Conservation (phyloP, 306 rosid species). For the Citrullus colocynthis region DNA sequence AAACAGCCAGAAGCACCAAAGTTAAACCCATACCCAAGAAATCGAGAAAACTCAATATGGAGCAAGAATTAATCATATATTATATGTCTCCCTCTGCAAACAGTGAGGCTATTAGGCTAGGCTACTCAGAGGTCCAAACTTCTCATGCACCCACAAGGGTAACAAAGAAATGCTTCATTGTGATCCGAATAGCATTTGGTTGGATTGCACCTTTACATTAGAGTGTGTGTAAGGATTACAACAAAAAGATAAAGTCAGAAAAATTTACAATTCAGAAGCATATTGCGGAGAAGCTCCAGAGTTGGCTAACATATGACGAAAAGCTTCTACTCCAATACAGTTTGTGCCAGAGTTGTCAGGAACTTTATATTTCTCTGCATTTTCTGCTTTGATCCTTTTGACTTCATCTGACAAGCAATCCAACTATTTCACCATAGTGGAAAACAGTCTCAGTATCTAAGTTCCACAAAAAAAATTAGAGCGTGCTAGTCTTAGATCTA, state of each 20-base stretch:
- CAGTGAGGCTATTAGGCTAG: background rate
- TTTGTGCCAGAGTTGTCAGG: slow-evolving; percentile 33
- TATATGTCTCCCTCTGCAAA: background rate
- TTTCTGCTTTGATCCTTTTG: slow-evolving; percentile 36
- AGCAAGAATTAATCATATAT: slow-evolving; percentile 2
- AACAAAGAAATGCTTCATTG: background rate
- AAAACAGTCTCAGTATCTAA: slow-evolving; percentile 17
- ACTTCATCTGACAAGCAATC: slow-evolving; percentile 22
- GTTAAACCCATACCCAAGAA: background rate
- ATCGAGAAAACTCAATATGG: background rate
- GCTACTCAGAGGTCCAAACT: background rate
- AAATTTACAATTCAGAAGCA: slow-evolving; percentile 63
- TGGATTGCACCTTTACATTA: background rate
- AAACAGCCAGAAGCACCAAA: slow-evolving; percentile 14
- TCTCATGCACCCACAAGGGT: background rate
- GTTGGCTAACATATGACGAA: slow-evolving; percentile 41
- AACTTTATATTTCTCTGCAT: slow-evolving; percentile 49
- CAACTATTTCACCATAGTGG: slow-evolving; percentile 29
- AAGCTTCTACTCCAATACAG: slow-evolving; percentile 49
- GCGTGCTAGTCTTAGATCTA: slow-evolving; percentile 6
- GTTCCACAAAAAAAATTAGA: slow-evolving; percentile 7
- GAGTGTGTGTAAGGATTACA: background rate
- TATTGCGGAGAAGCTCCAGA: slow-evolving; percentile 51
- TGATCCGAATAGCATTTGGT: background rate
- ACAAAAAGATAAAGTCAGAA: slow-evolving; percentile 16